Conservation (phyloP, 495 filamentous ascomycete genomes). For the Beverwykella pulmonaria region DNA sequence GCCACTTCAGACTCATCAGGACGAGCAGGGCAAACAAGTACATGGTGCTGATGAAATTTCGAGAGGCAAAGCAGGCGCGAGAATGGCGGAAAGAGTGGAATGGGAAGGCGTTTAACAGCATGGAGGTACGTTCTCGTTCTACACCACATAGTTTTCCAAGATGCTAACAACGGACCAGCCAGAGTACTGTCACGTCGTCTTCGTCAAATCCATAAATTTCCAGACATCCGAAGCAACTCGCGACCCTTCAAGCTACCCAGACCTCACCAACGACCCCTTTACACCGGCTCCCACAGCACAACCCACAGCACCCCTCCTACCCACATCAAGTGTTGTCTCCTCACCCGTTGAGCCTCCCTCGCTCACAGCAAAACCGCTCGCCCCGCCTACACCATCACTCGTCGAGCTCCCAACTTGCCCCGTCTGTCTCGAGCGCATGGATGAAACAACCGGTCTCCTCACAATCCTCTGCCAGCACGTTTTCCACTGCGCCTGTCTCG, state of each 20-base stretch:
- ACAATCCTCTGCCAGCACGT: slow-evolving; percentile 98
- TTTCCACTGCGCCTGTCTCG: slow-evolving; percentile 94
- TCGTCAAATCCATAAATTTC: slow-evolving; percentile 86
- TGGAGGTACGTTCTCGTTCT: slow-evolving; percentile 68
- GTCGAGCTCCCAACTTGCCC: slow-evolving; percentile 94
- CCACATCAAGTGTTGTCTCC: slow-evolving; percentile 23
- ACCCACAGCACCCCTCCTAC: slow-evolving; percentile 39
- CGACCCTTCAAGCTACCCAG: slow-evolving; percentile 55
- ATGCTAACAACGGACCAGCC: slow-evolving; percentile 57
- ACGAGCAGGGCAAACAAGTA: slow-evolving; percentile 88
- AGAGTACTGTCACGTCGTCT: slow-evolving; percentile 94
- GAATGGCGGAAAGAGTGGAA: slow-evolving; percentile 87
- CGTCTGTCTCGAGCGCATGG: slow-evolving; percentile 97
- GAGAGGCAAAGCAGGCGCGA: slow-evolving; percentile 69
- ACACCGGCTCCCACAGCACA: slow-evolving; percentile 47
- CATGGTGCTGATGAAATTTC: slow-evolving; percentile 97
- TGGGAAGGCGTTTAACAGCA: slow-evolving; percentile 90
- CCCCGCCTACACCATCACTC: slow-evolving; percentile 86
- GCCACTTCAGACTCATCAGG: slow-evolving; percentile 93
- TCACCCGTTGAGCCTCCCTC: slow-evolving; percentile 52
- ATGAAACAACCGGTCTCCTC: slow-evolving; percentile 90
- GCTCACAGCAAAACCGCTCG: slow-evolving; percentile 75
- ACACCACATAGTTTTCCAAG: background rate
- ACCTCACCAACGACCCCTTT: slow-evolving; percentile 68
- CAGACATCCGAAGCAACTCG: slow-evolving; percentile 50